phyloP scores from a whole-genome alignment of 176 grass and related monocot genomes.

The Elaeis guineensis region DNA sequence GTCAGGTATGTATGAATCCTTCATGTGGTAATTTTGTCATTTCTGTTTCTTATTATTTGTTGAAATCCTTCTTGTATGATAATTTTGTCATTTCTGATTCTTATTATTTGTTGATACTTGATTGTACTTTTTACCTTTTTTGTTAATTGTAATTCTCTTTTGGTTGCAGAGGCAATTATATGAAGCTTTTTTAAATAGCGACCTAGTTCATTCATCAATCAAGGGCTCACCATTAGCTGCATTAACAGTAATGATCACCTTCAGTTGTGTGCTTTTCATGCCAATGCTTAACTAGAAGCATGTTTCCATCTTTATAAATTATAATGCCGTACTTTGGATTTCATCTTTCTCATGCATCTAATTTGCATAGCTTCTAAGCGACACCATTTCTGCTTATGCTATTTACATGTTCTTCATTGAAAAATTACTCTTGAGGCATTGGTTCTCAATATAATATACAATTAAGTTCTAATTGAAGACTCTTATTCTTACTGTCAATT shows the following conservation, averaged over 20 bases:
- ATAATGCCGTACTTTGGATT: too few species aligned
- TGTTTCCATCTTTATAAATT: too few species aligned
- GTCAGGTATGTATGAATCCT: constrained; percentile 44
- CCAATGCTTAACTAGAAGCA: too few species aligned
- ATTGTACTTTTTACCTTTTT: constrained; percentile 6
- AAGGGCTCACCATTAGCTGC: constrained; percentile 59
- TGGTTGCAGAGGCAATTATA: constrained; percentile 74
- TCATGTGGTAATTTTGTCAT: neutral
- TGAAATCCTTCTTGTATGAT: neutral
- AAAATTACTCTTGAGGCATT: too few species aligned
- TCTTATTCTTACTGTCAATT: too few species aligned
- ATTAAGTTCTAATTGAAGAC: too few species aligned
- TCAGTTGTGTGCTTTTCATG: constrained; percentile 2
- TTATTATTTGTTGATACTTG: too few species aligned
- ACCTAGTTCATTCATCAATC: constrained; percentile 50
- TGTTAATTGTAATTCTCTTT: neutral
- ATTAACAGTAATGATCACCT: constrained; percentile 53
- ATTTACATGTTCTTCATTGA: too few species aligned
- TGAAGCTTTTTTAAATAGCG: constrained; percentile 87
- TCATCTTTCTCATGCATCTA: too few species aligned
- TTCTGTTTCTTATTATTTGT: neutral
- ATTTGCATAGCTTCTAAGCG: too few species aligned
- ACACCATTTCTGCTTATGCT: too few species aligned
- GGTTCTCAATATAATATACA: too few species aligned
- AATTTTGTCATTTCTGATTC: constrained; percentile 1